Conservation (phyloP, 2,329 filamentous ascomycete species). For the Cercospora sojina region DNA sequence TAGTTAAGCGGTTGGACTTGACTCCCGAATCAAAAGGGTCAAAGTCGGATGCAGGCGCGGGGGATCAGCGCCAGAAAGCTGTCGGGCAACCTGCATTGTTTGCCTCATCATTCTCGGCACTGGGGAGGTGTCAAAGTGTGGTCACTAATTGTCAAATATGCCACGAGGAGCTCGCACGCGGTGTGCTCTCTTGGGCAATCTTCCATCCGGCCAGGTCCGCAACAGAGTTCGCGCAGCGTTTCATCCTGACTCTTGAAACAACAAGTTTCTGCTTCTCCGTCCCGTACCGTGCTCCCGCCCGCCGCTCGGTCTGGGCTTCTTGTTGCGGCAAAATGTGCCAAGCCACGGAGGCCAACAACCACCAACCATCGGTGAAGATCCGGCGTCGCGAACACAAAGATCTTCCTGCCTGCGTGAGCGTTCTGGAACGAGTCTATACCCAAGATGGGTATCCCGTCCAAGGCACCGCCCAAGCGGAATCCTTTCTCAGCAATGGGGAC, state of each 20-base stretch:
- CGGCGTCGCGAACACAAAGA: constrained; percentile 25
- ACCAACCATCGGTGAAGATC: background rate
- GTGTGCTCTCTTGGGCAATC: background rate
- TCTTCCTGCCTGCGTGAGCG: constrained; percentile 25
- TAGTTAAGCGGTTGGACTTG: background rate
- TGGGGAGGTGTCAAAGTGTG: background rate
- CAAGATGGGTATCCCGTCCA: constrained; percentile 32
- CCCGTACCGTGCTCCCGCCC: background rate
- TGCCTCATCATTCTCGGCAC: background rate
- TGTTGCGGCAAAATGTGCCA: constrained; percentile 2
- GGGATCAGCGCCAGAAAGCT: background rate
- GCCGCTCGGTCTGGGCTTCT: background rate
- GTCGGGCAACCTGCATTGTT: background rate
- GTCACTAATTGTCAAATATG: background rate
- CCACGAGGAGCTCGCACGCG: background rate
- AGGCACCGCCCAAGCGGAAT: constrained; percentile 25
- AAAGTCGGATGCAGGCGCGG: background rate
- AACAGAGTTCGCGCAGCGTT: background rate
- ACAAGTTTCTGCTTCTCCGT: background rate
- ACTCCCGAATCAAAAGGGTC: background rate
- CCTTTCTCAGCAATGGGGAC: constrained; percentile 16
- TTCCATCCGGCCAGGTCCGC: background rate
- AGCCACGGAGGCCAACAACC: background rate
- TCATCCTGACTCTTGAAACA: constrained; percentile 1
- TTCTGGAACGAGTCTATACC: constrained; percentile 28